Percentiles rank a stretch among this genome's conserved stretches.
Evolutionary conservation across 2,329 filamentous ascomycete genomes (phyloP).

Genomic region (Herpotrichia juniperi): DNA sequence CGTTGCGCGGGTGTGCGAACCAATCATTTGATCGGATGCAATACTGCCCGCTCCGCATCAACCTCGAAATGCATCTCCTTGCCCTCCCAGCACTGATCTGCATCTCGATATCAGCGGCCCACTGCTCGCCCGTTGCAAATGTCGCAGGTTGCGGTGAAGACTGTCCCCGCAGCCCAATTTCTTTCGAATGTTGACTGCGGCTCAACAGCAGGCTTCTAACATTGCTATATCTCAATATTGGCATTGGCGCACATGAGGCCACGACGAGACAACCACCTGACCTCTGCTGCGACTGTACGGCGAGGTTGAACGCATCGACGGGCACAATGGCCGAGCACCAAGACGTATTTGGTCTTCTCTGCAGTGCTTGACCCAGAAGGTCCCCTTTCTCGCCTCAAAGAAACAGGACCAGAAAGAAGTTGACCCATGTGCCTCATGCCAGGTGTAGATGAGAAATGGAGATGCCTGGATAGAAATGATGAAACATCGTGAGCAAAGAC

Average conservation of each 20-base stretch:
- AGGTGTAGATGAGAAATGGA: neutral
- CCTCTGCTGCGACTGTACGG: neutral
- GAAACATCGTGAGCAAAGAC: slow-evolving; percentile 12
- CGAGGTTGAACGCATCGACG: slow-evolving; percentile 5
- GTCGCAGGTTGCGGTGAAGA: slow-evolving; percentile 1
- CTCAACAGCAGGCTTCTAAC: neutral
- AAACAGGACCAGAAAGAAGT: neutral
- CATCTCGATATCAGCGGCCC: slow-evolving; percentile 1
- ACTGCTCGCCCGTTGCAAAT: neutral
- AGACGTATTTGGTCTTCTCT: neutral
- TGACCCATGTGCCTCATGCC: neutral
- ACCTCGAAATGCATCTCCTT: neutral
- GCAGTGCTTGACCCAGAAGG: neutral
- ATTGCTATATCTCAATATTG: neutral
- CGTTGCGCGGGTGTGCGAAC: slow-evolving; percentile 3
- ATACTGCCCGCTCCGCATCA: slow-evolving; percentile 3
- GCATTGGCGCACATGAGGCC: neutral
- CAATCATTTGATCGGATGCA: neutral
- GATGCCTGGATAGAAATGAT: slow-evolving; percentile 3
- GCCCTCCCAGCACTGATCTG: neutral
- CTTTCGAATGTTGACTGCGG: neutral
- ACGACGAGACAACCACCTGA: slow-evolving; percentile 3
- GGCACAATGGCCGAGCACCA: neutral
- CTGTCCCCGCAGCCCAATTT: neutral
- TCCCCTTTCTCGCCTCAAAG: slow-evolving; percentile 1